phyloP scores from a whole-genome alignment of 2,329 filamentous ascomycete species.

The Fusarium sp. region DNA sequence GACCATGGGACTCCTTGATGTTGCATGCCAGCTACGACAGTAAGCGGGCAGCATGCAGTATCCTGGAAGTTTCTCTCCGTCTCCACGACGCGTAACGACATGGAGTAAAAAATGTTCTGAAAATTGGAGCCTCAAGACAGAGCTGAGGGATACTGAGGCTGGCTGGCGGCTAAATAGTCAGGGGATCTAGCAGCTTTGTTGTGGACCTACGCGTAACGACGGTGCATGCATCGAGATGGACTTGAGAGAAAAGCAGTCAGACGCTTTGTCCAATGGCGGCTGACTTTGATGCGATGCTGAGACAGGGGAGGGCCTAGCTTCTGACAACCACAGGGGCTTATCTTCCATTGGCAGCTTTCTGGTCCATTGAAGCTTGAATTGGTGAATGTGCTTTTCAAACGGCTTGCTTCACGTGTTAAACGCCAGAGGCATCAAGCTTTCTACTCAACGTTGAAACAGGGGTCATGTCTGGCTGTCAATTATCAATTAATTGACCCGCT shows the following conservation, averaged over 20 bases:
- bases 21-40: background rate
- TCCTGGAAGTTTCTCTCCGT: background rate
- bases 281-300: constrained; percentile 13
- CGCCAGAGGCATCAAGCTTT: constrained; percentile 21
- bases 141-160: constrained; percentile 31
- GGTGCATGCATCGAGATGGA: constrained; percentile 11
- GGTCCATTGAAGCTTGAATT: background rate
- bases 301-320: background rate
- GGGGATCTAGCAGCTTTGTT: constrained; percentile 19
- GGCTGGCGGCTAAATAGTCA: constrained; percentile 20
- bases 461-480: background rate
- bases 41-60: background rate
- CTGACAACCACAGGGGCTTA: background rate
- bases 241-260: constrained; percentile 7
- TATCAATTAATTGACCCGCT: background rate
- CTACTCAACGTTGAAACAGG: background rate
- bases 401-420: constrained; percentile 10
- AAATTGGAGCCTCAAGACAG: constrained; percentile 16
- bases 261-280: constrained; percentile 13
- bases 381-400: background rate
- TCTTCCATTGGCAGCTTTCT: background rate
- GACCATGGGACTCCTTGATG: constrained; percentile 8
- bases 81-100: constrained; percentile 2
- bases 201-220: constrained; percentile 25
- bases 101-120: background rate